Evolutionary conservation across 345 rosid genomes (phyloP).

Genomic region (Pelargonium nanum): DNA sequence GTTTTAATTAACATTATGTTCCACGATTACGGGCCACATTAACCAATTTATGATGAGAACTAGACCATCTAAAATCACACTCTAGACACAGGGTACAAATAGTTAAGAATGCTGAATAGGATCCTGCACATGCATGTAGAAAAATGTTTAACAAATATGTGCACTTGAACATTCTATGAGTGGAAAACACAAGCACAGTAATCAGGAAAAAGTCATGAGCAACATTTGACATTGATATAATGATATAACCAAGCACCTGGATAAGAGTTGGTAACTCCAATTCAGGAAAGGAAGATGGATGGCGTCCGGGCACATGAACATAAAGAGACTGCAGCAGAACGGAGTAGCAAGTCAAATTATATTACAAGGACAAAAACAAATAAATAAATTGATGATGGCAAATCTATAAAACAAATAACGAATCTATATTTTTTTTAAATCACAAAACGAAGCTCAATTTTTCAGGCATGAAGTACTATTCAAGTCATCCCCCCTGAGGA

Average conservation of each 20-base stretch:
- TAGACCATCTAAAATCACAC: background rate
- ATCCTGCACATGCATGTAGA: background rate
- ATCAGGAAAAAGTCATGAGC: background rate
- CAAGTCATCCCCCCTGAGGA: no score
- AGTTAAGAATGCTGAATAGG: background rate
- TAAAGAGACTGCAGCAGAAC: slow-evolving; percentile 58
- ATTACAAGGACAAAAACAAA: background rate
- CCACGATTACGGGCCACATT: background rate
- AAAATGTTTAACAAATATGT: background rate
- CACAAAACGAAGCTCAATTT: no score
- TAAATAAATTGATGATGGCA: background rate
- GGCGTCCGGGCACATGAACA: slow-evolving; percentile 81
- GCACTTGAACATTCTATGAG: background rate
- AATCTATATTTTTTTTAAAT: no score
- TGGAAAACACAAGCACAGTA: background rate
- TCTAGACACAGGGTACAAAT: background rate
- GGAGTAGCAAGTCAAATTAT: slow-evolving; percentile 10
- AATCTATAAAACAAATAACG: no score
- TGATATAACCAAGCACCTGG: slow-evolving; percentile 42
- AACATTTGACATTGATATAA: background rate
- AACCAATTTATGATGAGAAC: background rate
- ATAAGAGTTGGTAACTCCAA: slow-evolving; percentile 82
- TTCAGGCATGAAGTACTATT: no score
- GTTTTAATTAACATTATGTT: background rate
- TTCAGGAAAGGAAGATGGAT: slow-evolving; percentile 72